Conservation (phyloP, 169 alveolate species). For the Cyclospora cayetanensis region DNA sequence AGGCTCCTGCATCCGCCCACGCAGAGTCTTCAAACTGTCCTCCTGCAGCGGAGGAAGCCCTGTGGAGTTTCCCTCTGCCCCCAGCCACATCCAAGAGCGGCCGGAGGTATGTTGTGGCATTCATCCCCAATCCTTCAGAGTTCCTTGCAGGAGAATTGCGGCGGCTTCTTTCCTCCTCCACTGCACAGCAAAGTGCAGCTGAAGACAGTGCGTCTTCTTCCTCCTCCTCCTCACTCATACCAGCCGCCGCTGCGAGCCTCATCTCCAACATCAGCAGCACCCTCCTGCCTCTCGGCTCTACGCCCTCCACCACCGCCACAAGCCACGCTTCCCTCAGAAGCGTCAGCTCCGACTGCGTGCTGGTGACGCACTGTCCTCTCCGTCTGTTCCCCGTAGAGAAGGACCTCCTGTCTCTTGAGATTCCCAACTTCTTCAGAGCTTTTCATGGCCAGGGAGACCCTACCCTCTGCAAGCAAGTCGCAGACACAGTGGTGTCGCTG, state of each 20-base stretch:
- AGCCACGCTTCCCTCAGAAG: conserved; percentile 2
- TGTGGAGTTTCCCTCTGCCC: conserved; percentile 52
- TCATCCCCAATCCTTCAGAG: conserved; percentile 49
- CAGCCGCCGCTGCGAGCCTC: conserved; percentile 18
- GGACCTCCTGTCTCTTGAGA: conserved; percentile 63
- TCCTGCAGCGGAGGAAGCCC: background rate
- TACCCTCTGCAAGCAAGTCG: conserved; percentile 8
- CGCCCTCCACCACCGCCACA: background rate
- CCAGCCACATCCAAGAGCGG: conserved; percentile 28
- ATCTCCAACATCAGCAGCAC: conserved; percentile 14
- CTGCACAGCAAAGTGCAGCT: background rate
- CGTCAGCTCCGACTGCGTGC: conserved; percentile 51
- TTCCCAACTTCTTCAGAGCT: conserved; percentile 46
- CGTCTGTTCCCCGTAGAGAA: conserved; percentile 43
- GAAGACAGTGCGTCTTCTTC: background rate
- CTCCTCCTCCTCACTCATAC: background rate
- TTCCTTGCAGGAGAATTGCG: conserved; percentile 51
- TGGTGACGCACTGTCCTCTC: conserved; percentile 55
- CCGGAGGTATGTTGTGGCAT: conserved; percentile 36
- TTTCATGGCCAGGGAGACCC: conserved; percentile 48
- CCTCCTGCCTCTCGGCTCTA: conserved; percentile 6
- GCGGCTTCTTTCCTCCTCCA: conserved; percentile 55
- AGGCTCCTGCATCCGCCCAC: conserved; percentile 25
- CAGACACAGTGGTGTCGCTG: conserved; percentile 39
- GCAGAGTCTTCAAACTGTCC: background rate